Evolutionary conservation across 129 eudicot genomes (phyloP), one percentile per base, ranked within the genome.

Genomic region (Arctium lappa): DNA sequence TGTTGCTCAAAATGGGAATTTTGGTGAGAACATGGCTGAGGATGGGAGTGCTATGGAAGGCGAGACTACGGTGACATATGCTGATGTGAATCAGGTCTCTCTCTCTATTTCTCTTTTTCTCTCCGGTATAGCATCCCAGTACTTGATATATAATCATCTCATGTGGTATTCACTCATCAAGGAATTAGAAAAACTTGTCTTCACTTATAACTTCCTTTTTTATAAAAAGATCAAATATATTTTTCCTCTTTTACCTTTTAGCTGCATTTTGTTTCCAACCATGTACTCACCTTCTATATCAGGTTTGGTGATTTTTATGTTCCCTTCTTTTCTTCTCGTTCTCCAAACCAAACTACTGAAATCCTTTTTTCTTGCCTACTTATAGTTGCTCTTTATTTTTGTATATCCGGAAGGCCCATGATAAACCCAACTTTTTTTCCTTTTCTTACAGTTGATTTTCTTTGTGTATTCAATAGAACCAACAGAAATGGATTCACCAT

Each of bases 21-120:
- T 73, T 60, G 63, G 72, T 38, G 79, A 37, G 32, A 39, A 39
- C 65, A 31, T 79, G 82, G 81, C 73, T 36, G 73, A 78, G 60
- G 53, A 63, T 78, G 60, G 56, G 73, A 27, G 50, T 78, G 73
- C 62, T 37, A 48, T 78, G 73, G 81, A 30, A 62, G 60, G 6
- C 6, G 22, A 63, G 36, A 79, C 13, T 80, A 22, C 50, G n/a
- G 70, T 13, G 69, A 75, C 76, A 44, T 69, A 48, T 69, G 77
- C 56, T 13, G 42, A 34, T 82, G 72, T 69, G 36, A 82, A 68
- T 82, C 62, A 82, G 85, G 82, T 79, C 42, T 63, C 44, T 56
- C 22, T 46, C 53, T 66, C 11, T 66, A 15, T 62, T 18, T 73
- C 2, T 8, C 68, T 31, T 31, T 80, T 6, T 76, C 30, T 50